A percentile compares a stretch with the other conserved stretches of the same genome.
Evolutionary conservation across 1,284 basidiomycete genomes (phyloP).

Genomic region (Ganoderma leucocontextum): DNA sequence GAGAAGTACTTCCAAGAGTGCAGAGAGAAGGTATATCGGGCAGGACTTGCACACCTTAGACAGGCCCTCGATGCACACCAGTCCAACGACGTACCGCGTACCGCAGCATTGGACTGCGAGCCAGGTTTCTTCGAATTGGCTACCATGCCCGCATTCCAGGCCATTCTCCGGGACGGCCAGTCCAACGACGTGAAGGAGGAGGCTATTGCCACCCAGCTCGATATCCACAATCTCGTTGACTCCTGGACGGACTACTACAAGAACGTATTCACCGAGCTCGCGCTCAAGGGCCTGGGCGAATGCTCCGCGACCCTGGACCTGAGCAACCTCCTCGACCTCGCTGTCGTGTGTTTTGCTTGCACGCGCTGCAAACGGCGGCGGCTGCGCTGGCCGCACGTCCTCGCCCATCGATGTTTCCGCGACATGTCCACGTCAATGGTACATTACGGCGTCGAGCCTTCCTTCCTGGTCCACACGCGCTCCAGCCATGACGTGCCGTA

Average conservation of each 20-base stretch:
- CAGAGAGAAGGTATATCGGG: too few species aligned
- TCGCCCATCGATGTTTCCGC: constrained; percentile 18
- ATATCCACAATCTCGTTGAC: background rate
- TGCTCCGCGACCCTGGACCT: background rate
- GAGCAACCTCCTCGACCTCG: constrained; percentile 11
- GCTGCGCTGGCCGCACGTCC: constrained; percentile 21
- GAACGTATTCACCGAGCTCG: background rate
- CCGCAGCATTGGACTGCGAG: background rate
- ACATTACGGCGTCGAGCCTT: too few species aligned
- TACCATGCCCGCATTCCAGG: background rate
- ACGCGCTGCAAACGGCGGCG: constrained; percentile 3
- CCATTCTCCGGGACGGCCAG: background rate
- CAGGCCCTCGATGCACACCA: background rate
- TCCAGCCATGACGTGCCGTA: background rate
- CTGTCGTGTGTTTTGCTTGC: constrained; percentile 17
- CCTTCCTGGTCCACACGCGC: background rate
- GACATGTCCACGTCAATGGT: background rate
- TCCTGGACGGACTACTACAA: background rate
- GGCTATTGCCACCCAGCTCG: too few species aligned
- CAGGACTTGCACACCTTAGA: background rate
- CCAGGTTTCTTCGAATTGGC: background rate
- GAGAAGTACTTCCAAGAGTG: background rate
- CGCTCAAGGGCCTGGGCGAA: background rate
- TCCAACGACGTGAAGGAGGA: background rate
- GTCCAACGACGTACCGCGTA: background rate